Conservation (phyloP, 495 filamentous ascomycete genomes). For the Cercophora newfieldiana region DNA sequence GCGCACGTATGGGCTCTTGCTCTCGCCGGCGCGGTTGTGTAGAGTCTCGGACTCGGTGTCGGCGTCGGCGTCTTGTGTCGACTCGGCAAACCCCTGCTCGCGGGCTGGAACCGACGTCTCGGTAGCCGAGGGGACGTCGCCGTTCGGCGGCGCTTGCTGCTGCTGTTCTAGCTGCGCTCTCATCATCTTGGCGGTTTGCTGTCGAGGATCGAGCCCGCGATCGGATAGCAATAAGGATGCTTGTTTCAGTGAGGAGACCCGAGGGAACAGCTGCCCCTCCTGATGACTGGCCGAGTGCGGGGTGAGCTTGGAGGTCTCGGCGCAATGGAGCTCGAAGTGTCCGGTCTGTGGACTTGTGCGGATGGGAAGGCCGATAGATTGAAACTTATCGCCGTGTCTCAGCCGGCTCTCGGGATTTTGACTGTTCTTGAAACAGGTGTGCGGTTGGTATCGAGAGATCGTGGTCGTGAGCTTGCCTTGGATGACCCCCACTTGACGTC, state of each 20-base stretch:
- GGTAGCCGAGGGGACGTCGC: slow-evolving; percentile 1
- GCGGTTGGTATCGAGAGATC: background rate
- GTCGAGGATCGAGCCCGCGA: background rate
- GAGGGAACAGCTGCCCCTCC: background rate
- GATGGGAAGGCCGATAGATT: background rate
- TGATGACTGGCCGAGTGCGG: background rate
- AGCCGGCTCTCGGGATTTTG: background rate
- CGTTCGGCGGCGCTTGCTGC: slow-evolving; percentile 18
- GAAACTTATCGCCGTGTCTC: background rate
- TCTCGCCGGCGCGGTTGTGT: slow-evolving; percentile 69
- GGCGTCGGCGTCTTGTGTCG: background rate
- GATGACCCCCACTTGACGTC: slow-evolving; percentile 16
- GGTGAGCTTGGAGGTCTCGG: background rate
- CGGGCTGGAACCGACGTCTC: background rate
- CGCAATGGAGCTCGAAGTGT: background rate
- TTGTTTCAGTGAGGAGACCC: background rate
- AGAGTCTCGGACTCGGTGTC: too few species aligned
- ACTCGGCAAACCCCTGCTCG: background rate
- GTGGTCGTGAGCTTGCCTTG: background rate
- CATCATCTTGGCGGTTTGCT: slow-evolving; percentile 27
- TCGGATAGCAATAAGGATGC: background rate
- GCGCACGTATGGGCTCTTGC: slow-evolving; percentile 81
- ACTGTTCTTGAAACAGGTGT: background rate
- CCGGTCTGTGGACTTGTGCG: background rate
- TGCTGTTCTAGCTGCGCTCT: slow-evolving; percentile 27